Percentiles rank a stretch among this genome's conserved stretches.
Conservation (phyloP, 208 protist genomes). For the Trypanosoma melophagium region DNA sequence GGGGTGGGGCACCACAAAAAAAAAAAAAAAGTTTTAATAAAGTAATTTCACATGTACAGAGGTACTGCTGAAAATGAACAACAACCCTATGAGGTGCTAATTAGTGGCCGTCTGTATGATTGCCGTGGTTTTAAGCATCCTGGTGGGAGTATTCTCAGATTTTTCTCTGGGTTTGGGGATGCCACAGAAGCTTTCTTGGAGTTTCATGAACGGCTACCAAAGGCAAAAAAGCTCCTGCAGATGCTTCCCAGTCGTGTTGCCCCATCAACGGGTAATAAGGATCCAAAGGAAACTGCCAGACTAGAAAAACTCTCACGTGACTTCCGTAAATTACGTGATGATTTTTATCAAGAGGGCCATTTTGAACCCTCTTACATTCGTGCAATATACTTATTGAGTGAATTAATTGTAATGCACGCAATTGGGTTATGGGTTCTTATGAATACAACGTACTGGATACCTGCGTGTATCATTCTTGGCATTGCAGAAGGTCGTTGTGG, state of each 20-base stretch:
- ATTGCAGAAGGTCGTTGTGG: constrained; percentile 74
- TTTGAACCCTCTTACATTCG: constrained; percentile 58
- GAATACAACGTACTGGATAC: constrained; percentile 37
- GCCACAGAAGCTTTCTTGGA: constrained; percentile 65
- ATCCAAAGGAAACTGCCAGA: constrained; percentile 41
- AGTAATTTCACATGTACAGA: not conserved
- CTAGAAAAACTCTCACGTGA: constrained; percentile 53
- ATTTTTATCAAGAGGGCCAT: constrained; percentile 51
- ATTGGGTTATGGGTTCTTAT: constrained; percentile 61
- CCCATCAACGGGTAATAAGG: constrained; percentile 8
- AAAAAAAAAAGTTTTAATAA: not conserved
- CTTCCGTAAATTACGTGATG: constrained; percentile 46
- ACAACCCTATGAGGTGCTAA: constrained; percentile 58
- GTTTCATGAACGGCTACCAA: constrained; percentile 64
- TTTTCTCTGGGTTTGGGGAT: constrained; percentile 56
- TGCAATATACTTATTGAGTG: constrained; percentile 59
- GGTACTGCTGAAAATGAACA: constrained; percentile 7
- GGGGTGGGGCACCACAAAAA: not conserved
- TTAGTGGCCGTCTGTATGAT: constrained; percentile 69
- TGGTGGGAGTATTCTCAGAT: constrained; percentile 65
- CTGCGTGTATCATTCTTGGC: constrained; percentile 54
- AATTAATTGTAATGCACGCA: constrained; percentile 55
- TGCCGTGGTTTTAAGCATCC: constrained; percentile 62
- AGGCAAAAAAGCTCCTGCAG: constrained; percentile 47
- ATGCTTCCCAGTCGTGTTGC: constrained; percentile 50